A percentile compares a stretch with the other conserved stretches of the same genome.
Conservation (phyloP, 176 grass and related monocot species). For the Bolboschoenus planiculmis region DNA sequence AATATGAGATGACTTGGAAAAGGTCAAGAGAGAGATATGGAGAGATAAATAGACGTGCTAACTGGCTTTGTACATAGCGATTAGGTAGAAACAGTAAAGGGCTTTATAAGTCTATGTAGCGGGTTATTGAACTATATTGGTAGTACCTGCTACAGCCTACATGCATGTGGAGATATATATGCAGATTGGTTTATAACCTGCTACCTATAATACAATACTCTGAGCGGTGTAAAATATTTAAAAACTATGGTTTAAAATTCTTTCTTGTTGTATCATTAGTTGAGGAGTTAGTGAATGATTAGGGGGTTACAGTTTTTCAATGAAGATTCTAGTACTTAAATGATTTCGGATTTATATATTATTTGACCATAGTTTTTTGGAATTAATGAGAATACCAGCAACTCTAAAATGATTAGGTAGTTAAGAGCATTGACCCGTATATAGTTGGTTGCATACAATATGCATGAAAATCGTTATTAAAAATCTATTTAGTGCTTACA, state of each 20-base stretch:
- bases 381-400: not conserved
- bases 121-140: not conserved
- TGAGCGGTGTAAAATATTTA: not conserved
- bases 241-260: not conserved
- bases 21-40: not conserved
- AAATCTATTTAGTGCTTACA: not conserved
- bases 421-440: not conserved
- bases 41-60: conserved; percentile 1
- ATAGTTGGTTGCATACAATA: not conserved
- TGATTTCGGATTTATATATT: not conserved
- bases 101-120: not conserved
- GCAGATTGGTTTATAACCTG: not conserved
- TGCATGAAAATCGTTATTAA: not conserved
- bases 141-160: no score
- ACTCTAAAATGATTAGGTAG: not conserved
- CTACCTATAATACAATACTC: not conserved
- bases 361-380: not conserved
- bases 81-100: not conserved
- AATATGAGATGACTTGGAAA: not conserved
- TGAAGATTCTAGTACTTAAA: not conserved
- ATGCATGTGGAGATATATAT: not conserved
- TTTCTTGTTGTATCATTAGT: not conserved
- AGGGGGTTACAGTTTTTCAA: not conserved
- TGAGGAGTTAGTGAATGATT: conserved; percentile 13
- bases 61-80: not conserved